Conservation (phyloP, 2,329 filamentous ascomycete species). For the Calonectria multiphialidica region DNA sequence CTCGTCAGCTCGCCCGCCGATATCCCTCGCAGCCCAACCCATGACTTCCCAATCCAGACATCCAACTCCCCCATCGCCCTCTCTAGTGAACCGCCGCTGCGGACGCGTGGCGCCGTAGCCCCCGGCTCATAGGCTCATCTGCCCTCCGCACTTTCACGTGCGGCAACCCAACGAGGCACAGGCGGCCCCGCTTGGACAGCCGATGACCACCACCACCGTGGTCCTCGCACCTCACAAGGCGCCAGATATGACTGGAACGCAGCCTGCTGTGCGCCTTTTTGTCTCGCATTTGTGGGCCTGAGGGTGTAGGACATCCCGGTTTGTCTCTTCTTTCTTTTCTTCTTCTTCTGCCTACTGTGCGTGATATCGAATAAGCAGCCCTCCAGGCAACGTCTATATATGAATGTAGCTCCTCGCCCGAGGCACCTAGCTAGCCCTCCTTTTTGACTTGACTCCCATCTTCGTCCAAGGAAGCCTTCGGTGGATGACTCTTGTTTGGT, state of each 20-base stretch:
- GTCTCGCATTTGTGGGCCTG: conserved; percentile 13
- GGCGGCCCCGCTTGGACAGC: conserved; percentile 34
- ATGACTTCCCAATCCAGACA: conserved; percentile 42
- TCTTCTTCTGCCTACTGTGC: conserved; percentile 29
- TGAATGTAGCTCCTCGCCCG: conserved; percentile 24
- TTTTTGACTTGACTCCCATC: conserved; percentile 28
- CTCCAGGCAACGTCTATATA: conserved; percentile 36
- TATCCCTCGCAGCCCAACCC: conserved; percentile 34
- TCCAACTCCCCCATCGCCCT: conserved; percentile 27
- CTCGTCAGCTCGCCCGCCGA: conserved; percentile 34
- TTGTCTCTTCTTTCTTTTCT: too few relatives aligned
- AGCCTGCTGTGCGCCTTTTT: conserved; percentile 32
- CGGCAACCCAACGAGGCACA: conserved; percentile 27
- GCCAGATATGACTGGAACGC: conserved; percentile 37
- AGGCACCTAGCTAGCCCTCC: conserved; percentile 22
- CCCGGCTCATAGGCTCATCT: conserved; percentile 34
- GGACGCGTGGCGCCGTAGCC: conserved; percentile 41
- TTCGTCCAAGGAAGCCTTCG: conserved; percentile 27
- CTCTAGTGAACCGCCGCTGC: conserved; percentile 27
- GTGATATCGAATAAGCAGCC: conserved; percentile 19
- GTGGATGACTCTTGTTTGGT: conserved; percentile 41
- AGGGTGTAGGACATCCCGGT: not conserved
- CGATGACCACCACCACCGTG: conserved; percentile 41
- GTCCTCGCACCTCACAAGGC: conserved; percentile 32
- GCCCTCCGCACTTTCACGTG: conserved; percentile 41